A percentile compares a stretch with the other conserved stretches of the same genome.
Conservation (phyloP, 78 protist species). For the Dictyostelium brefeldianum region DNA sequence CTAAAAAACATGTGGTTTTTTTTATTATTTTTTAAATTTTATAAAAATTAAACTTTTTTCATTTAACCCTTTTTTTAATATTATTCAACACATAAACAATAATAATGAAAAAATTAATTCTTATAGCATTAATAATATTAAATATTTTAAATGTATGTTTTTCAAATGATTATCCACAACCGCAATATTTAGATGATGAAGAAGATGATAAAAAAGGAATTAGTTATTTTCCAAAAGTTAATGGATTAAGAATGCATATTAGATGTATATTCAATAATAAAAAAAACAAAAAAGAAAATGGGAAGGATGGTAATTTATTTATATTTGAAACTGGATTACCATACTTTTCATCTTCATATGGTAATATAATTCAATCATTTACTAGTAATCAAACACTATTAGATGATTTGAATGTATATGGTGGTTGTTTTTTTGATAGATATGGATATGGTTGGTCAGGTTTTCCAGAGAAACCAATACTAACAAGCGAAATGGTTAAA, state of each 20-base stretch:
- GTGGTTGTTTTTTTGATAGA: slow-evolving; percentile 34
- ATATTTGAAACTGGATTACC: slow-evolving; percentile 52
- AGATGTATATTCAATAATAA: neutral
- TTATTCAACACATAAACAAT: too few relatives aligned
- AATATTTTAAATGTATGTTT: too few relatives aligned
- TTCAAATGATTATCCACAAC: neutral
- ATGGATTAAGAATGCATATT: slow-evolving; percentile 51
- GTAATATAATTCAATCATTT: neutral
- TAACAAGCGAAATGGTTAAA: neutral
- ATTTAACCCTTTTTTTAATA: too few relatives aligned
- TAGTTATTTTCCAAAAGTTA: slow-evolving; percentile 39
- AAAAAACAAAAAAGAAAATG: neutral
- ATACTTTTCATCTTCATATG: slow-evolving; percentile 6
- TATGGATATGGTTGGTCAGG: slow-evolving; percentile 71
- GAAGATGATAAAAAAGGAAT: slow-evolving; percentile 1
- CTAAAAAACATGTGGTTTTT: too few relatives aligned
- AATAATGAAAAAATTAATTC: too few relatives aligned
- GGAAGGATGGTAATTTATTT: neutral
- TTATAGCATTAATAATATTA: too few relatives aligned
- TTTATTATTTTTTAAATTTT: too few relatives aligned
- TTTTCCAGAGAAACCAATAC: neutral
- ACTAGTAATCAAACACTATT: too few relatives aligned
- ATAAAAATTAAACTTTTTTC: too few relatives aligned
- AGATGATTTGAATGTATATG: neutral
- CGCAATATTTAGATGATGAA: neutral